Evolutionary conservation across 495 filamentous ascomycete species (phyloP), one percentile per base, ranked within the genome.

Genomic region (Entonaema liquescens): DNA sequence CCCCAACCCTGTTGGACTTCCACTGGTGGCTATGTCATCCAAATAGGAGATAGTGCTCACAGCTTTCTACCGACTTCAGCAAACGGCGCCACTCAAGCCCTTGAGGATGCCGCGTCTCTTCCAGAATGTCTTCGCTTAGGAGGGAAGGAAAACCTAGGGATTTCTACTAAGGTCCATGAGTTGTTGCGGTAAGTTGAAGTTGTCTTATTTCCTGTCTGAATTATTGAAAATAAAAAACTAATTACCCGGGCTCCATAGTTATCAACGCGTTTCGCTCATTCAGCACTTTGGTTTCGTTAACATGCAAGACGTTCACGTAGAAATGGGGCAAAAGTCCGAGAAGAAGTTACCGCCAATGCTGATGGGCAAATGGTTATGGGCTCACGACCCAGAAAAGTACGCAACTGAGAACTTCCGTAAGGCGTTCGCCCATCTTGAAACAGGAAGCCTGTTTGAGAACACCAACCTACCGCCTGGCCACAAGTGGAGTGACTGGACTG

Each of bases 1-100:
- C 88, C 88, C 2, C 80, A 89, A 11, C 86, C 87, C 4, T 82
- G 77, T 2, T 92, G 89, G 88, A 79, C 87, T 1, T 87, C 84
- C 17, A 72, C 83, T 25, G 80, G 82, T 23, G 83, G 83, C 12
- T 78, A 83, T 23, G 86, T 88, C 26, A 82, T 83, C 33, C 79
- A 88, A 21, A 75, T 91, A 26, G 89, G 89, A 13, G 90, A 91
- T 62, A 83, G 87, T 3, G 89, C 89, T 21, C 90, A 92, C 77
- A 83, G 87, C 13, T 90, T 91, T 73, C 78, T 91, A 1, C 89
- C 89, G 0, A 88, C 88, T 1, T 86, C 82, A 3, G 83, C 83
- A 25, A 86, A 90, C 65, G 89, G 90, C 3, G 89, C 86, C 3
- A 88, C 84, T 36, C 88, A 89, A 74, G 87, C 90, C 0, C 85